Evolutionary conservation across 1,284 basidiomycete genomes (phyloP), one percentile per base, ranked within the genome.

Genomic region (Mixia osmundae): DNA sequence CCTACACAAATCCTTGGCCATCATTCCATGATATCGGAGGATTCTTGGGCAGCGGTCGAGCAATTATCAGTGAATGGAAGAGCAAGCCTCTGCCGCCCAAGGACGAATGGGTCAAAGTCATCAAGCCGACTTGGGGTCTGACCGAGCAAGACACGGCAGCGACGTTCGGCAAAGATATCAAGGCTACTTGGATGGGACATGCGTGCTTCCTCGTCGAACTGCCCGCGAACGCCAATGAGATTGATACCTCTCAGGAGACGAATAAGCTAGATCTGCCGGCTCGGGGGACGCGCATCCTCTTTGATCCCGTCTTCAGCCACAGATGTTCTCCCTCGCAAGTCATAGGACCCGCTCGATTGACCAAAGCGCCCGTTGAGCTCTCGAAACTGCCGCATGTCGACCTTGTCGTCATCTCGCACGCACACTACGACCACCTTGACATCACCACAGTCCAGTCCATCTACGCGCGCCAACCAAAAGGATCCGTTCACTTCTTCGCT

Each of bases 161-260:
- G 3, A 34, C 23, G 9, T 51, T 44, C 40, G 25, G 23, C 10
- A 31, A 57, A 15, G 58, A 60, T 36, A 59, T 74, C 40, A 74
- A 72, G 48, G 62, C 68, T 5, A 76, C 72, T 0, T 76, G 71
- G 71, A 58, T 41, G 14, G 51, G 61, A 0, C 74, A 77, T 51
- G 75, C 74, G 0, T 71, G 68, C 44, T 74, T 71, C 52, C 55
- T 76, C 3, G 59, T 76, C 25, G 72, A 76, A 54, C 57, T 75
- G 24, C 73, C 71, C 16, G 50, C 42, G 5, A 27, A 22, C n/a
- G 27, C 40, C 30, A 43, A 36, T 27, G 56, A n/a, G n/a, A n/a
- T n/a, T n/a, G n/a, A n/a, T n/a, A n/a, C n/a, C n/a, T n/a, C n/a
- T n/a, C n/a, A n/a, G n/a, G n/a, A n/a, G n/a, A n/a, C n/a, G n/a